Base-by-base conservation (phyloP, 257 asterid species). In the Penstemon barbatus region DNA sequence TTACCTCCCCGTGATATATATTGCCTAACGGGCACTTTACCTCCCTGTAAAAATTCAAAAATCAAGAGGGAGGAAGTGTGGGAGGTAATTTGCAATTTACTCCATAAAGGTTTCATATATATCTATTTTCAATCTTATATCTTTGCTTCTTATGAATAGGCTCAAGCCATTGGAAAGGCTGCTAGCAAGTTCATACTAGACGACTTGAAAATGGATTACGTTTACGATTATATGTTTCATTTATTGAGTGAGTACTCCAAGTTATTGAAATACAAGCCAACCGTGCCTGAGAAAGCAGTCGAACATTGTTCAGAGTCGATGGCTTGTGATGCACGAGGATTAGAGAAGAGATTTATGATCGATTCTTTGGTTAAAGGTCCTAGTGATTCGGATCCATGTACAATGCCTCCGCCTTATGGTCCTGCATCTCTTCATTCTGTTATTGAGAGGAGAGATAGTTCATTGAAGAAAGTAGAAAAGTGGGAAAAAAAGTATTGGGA, bases 171-270 rank as follows among this genome's bases (percentile, higher is more conserved):
- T 9, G 85, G 91, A 4, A 72, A 51, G 45, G 63, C 60, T 0
- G 88, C 80, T n/a, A 78, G 86, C 68, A 64, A 37, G 4, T 83
- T 81, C 63, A 71, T 86, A 19, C 83, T 71, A 53, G 71, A 86
- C 13, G 89, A 81, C 12, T 36, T 80, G 65, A 82, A 52, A 77
- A 80, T 85, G 90, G 84, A 82, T 37, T 77, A 63, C 49, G 81
- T 84, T 2, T 84, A 84, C 55, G 87, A 84, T 45, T 84, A 84
- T 74, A 84, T 82, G 85, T 80, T 84, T 65, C 90, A 84, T 80
- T 45, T 84, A 5, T 62, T 84, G 63, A 79, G 71, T 18, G 82
- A 82, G 41, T 84, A 84, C 48, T 72, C 85, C 3, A 84, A 75
- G 72, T 74, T 79, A n/a, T 66, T 82, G 36, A 78, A 38, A 46